These are phyloP conservation scores for Trichoderma reesei DNA, from an alignment of 495 filamentous ascomycete genomes.

Conservation along the genomic window DNA sequence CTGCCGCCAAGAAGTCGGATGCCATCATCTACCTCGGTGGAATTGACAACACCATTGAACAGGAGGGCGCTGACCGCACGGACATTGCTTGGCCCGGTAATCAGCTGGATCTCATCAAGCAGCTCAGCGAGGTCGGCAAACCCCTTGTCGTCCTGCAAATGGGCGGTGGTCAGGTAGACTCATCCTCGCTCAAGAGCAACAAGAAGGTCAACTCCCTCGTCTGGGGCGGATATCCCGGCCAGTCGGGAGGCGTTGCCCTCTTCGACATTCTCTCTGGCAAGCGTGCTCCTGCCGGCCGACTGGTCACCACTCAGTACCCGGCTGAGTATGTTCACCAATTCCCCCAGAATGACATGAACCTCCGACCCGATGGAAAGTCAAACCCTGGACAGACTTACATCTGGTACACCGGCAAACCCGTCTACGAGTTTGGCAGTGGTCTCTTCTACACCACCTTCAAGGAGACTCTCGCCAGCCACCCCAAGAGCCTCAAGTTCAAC, in stretches of 20 bases:
- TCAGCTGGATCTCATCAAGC: conserved; percentile 32
- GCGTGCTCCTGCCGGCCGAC: conserved; percentile 47
- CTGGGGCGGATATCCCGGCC: conserved; percentile 45
- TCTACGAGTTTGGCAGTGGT: conserved; percentile 41
- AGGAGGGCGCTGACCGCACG: conserved; percentile 31
- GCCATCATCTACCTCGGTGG: conserved; percentile 34
- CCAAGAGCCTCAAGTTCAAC: conserved; percentile 23
- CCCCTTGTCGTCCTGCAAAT: conserved; percentile 34
- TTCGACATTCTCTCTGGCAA: conserved; percentile 43
- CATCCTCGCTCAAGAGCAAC: conserved; percentile 34
- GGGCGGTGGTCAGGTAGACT: conserved; percentile 45
- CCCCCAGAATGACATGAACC: conserved; percentile 33
- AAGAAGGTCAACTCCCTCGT: conserved; percentile 26
- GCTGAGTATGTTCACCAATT: conserved; percentile 29
- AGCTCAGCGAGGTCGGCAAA: conserved; percentile 26
- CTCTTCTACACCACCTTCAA: conserved; percentile 37
- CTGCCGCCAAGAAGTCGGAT: conserved; percentile 1
- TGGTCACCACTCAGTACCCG: conserved; percentile 49
- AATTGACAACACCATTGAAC: conserved; percentile 29
- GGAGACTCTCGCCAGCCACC: conserved; percentile 35
- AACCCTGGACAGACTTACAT: conserved; percentile 36
- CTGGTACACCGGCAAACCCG: conserved; percentile 29
- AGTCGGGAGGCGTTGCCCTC: conserved; percentile 45
- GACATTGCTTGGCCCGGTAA: conserved; percentile 34
- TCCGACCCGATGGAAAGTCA: conserved; percentile 24